Percentiles rank a stretch among this genome's conserved stretches.
Evolutionary conservation across 352 stramenopile genomes (phyloP).

Genomic region (Peronospora farinosa): DNA sequence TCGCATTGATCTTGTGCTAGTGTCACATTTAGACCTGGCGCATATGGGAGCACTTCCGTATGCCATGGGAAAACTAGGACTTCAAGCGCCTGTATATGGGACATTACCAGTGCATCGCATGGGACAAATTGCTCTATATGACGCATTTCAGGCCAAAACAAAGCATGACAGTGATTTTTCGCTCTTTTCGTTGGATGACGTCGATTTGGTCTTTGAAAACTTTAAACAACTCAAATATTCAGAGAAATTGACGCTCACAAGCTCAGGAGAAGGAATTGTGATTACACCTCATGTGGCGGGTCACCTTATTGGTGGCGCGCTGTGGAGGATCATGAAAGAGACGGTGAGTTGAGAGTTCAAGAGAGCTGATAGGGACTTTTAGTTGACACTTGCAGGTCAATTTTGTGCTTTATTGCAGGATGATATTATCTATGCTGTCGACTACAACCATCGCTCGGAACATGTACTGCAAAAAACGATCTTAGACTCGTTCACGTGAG

Average conservation of each 20-base stretch:
- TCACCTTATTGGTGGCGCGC: conserved; percentile 91
- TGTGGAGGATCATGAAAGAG: conserved; percentile 93
- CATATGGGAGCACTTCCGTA: conserved; percentile 89
- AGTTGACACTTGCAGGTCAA: not conserved
- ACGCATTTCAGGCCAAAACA: conserved; percentile 90
- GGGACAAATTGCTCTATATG: conserved; percentile 95
- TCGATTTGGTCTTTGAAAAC: conserved; percentile 89
- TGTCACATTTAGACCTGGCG: conserved; percentile 85
- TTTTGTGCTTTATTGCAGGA: conserved; percentile 39
- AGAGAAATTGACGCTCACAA: conserved; percentile 86
- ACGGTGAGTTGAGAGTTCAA: conserved; percentile 45
- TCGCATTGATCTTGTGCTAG: conserved; percentile 84
- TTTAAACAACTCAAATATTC: conserved; percentile 95
- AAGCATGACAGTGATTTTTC: conserved; percentile 89
- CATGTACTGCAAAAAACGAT: conserved; percentile 91
- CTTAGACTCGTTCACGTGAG: conserved; percentile 88
- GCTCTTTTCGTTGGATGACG: conserved; percentile 89
- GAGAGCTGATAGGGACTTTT: too few relatives aligned
- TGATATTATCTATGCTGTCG: conserved; percentile 89
- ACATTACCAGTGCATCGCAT: conserved; percentile 95
- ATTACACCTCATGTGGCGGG: conserved; percentile 92
- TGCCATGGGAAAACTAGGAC: conserved; percentile 77
- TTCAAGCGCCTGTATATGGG: conserved; percentile 87
- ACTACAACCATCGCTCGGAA: conserved; percentile 93
- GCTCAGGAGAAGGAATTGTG: conserved; percentile 81